A percentile compares a stretch with the other conserved stretches of the same genome.
Conservation (phyloP, 495 filamentous ascomycete species). For the Neurospora sp. region DNA sequence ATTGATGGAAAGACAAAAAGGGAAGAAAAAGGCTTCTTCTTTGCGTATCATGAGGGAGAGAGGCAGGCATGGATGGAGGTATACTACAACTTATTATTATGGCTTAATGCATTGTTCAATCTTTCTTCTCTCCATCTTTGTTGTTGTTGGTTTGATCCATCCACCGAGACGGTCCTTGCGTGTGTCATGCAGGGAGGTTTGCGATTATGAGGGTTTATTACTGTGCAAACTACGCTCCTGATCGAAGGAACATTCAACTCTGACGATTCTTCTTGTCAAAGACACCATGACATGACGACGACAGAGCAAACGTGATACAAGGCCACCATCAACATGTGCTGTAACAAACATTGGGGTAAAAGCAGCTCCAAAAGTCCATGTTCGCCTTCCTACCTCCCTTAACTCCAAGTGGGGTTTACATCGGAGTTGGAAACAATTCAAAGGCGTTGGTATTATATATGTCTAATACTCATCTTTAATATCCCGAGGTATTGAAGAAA, state of each 20-base stretch:
- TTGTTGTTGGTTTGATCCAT: too few species aligned
- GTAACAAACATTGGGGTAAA: not conserved
- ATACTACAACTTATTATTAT: not conserved
- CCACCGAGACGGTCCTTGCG: too few species aligned
- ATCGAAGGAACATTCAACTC: too few species aligned
- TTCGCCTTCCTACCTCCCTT: not conserved
- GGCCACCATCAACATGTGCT: not conserved
- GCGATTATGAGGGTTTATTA: too few species aligned
- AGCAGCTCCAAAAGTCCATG: not conserved
- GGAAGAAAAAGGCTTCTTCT: not conserved
- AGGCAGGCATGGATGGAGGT: not conserved
- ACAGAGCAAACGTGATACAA: too few species aligned
- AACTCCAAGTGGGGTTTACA: not conserved
- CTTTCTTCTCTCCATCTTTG: not conserved
- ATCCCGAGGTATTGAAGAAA: not conserved
- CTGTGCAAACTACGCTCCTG: too few species aligned
- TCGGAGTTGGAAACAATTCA: not conserved
- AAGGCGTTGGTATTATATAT: not conserved
- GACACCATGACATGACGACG: too few species aligned
- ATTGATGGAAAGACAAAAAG: not conserved
- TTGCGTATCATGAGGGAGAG: not conserved
- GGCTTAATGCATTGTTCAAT: not conserved
- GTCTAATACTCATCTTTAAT: not conserved
- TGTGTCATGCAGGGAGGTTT: too few species aligned
- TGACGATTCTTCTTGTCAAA: too few species aligned